Percentiles rank a stretch among this genome's conserved stretches.
phyloP scores from a whole-genome alignment of 306 rosid genomes.

The Neltuma alba region DNA sequence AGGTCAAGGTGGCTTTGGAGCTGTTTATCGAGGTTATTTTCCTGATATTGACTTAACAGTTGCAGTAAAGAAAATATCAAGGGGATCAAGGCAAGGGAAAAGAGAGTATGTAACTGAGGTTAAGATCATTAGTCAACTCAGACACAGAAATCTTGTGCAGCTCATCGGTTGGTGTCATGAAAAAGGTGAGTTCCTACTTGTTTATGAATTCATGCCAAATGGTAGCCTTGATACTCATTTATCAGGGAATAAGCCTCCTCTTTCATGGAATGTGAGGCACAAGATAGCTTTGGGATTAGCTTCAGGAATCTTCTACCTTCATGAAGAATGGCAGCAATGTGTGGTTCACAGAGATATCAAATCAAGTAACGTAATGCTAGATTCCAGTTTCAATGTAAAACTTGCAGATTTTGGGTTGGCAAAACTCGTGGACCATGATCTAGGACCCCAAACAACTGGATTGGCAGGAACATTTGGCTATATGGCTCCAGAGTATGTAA shows the following conservation, averaged over 20 bases:
- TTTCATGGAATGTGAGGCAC: slow-evolving; percentile 31
- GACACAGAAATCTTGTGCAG: slow-evolving; percentile 38
- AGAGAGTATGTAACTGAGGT: slow-evolving; percentile 46
- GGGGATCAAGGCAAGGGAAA: slow-evolving; percentile 45
- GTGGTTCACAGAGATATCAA: slow-evolving; percentile 39
- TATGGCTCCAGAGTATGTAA: slow-evolving; percentile 37
- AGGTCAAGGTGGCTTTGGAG: slow-evolving; percentile 67
- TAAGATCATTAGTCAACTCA: slow-evolving; percentile 34
- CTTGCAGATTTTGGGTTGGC: slow-evolving; percentile 44
- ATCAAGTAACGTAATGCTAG: slow-evolving; percentile 41
- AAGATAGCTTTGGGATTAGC: slow-evolving; percentile 30
- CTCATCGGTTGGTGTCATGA: slow-evolving; percentile 44
- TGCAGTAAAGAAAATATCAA: slow-evolving; percentile 50
- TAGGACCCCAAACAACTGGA: slow-evolving; percentile 26
- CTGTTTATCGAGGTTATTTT: slow-evolving; percentile 50
- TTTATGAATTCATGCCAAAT: slow-evolving; percentile 47
- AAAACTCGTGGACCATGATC: slow-evolving; percentile 29
- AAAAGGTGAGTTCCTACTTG: slow-evolving; percentile 21
- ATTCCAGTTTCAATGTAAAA: slow-evolving; percentile 32
- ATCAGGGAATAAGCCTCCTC: slow-evolving; percentile 12
- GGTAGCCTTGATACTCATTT: slow-evolving; percentile 41
- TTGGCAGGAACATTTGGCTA: slow-evolving; percentile 32
- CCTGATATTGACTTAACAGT: slow-evolving; percentile 28
- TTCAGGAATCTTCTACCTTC: slow-evolving; percentile 39
- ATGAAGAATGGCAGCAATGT: slow-evolving; percentile 40